Conservation (phyloP, 129 eudicot species). For the Dittrichia graveolens region DNA sequence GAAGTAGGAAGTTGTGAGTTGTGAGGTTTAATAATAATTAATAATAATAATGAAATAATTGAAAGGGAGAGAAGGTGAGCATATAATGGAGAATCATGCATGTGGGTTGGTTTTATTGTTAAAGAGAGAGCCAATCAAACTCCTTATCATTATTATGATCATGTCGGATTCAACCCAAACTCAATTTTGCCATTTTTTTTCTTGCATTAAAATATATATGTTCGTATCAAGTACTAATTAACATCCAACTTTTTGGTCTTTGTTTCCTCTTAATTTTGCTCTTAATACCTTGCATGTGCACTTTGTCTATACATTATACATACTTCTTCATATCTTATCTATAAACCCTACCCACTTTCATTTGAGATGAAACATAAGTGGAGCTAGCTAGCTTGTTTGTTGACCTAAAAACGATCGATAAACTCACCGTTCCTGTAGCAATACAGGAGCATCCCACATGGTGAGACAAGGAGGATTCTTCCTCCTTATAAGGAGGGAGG, state of each 20-base stretch:
- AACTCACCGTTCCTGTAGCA: too few species aligned
- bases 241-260: background rate
- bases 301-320: background rate
- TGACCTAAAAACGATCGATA: too few species aligned
- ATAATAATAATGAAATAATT: slow-evolving; percentile 1
- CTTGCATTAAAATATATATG: background rate
- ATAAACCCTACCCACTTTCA: too few species aligned
- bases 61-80: background rate
- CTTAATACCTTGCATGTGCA: slow-evolving; percentile 1
- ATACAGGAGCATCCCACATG: too few species aligned
- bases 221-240: background rate
- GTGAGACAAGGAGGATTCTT: too few species aligned
- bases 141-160: slow-evolving; percentile 30
- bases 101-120: slow-evolving; percentile 37
- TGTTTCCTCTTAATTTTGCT: background rate
- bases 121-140: slow-evolving; percentile 29
- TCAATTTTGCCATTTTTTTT: background rate
- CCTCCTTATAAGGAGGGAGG: too few species aligned
- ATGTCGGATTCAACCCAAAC: slow-evolving; percentile 35
- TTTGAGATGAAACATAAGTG: too few species aligned
- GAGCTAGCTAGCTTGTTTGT: too few species aligned
- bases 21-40: background rate
- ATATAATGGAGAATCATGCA: slow-evolving; percentile 36
- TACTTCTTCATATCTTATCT: too few species aligned
- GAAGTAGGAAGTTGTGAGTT: slow-evolving; percentile 7